Evolutionary conservation across 768 basidiomycete species (phyloP), one percentile per base, ranked within the genome.

Genomic region (Boletus tomentosulus): DNA sequence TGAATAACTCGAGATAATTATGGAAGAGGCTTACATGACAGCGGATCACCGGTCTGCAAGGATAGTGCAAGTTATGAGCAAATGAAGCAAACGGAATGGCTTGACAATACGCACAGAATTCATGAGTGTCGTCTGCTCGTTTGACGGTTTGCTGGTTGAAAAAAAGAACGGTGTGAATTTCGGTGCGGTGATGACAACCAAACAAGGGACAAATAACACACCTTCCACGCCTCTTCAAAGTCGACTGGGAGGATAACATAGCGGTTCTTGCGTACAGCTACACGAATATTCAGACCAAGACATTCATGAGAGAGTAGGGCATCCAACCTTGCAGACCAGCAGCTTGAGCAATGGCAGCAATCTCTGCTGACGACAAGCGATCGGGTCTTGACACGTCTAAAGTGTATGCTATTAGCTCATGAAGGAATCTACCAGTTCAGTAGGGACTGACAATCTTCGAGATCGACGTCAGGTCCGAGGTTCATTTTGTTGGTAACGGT

Each of bases 211-310:
- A 85, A 86, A 84, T 59, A 80, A 82, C 90, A 66, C 61, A 96
- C 94, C 81, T 98, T 98, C 95, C 95, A 99, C 67, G 94, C 94
- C 72, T 98, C 96, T 69, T 99, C 97, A 64, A 99, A 98, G 80
- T 99, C 97, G 13, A 88, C 83, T 0, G 97, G 96, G 22, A 98
- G 76, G 66, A 99, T 95, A 44, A 99, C 84, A 74, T 99, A 99
- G 66, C 96, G 88, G 72, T 98, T 98, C 77, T 98, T 98, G 54
- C 96, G 87, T 15, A 98, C 96, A 60, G 95, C 95, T 65, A 34
- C 38, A 47, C 54, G 46, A 35, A 22, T 25, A 30, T 41, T 62
- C 33, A 51, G 54, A 47, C 55, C 39, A 16, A 43, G 50, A 46
- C 13, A 5, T 30, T 19, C 11, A 48, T 22, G 42, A 35, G 33